Percentiles rank a stretch among this genome's conserved stretches.
phyloP scores from a whole-genome alignment of 1,139 yeast species.

The Hyphopichia buzzinii region DNA sequence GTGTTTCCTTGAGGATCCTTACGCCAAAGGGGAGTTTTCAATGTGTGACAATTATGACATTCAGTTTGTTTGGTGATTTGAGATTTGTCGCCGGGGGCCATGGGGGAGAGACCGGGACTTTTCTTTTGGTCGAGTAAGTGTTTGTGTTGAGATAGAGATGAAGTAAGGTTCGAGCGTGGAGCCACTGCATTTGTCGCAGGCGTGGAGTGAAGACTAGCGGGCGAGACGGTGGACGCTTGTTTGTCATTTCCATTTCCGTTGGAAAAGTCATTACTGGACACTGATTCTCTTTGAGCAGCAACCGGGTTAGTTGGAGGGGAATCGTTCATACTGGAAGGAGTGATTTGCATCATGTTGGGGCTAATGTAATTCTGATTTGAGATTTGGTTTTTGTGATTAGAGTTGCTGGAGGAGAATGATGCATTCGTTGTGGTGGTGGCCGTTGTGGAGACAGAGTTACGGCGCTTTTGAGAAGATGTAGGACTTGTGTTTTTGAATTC shows the following conservation, averaged over 20 bases:
- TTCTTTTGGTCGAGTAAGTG: conserved; percentile 3
- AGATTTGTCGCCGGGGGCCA: neutral
- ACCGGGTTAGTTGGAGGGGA: conserved; percentile 20
- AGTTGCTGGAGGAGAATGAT: neutral
- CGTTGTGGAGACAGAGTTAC: conserved; percentile 2
- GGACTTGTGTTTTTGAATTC: conserved; percentile 26
- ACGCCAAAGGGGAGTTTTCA: conserved; percentile 60
- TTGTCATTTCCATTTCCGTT: conserved; percentile 13
- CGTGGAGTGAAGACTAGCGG: conserved; percentile 6
- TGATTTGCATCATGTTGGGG: conserved; percentile 7
- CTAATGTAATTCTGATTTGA: neutral
- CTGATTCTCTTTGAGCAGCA: conserved; percentile 5
- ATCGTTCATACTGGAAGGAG: conserved; percentile 30
- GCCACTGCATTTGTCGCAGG: conserved; percentile 5
- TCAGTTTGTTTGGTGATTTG: conserved; percentile 8
- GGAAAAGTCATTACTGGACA: conserved; percentile 4
- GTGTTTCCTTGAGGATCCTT: conserved; percentile 55
- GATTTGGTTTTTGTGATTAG: conserved; percentile 1
- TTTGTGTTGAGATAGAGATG: conserved; percentile 22
- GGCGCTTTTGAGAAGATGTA: conserved; percentile 6
- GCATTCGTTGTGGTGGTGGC: conserved; percentile 1
- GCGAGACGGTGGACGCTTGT: conserved; percentile 8
- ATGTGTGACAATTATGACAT: conserved; percentile 55
- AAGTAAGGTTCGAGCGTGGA: conserved; percentile 34
- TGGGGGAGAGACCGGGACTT: conserved; percentile 1